Conservation (phyloP, 306 rosid species). For the Pyrus pyrifolia region DNA sequence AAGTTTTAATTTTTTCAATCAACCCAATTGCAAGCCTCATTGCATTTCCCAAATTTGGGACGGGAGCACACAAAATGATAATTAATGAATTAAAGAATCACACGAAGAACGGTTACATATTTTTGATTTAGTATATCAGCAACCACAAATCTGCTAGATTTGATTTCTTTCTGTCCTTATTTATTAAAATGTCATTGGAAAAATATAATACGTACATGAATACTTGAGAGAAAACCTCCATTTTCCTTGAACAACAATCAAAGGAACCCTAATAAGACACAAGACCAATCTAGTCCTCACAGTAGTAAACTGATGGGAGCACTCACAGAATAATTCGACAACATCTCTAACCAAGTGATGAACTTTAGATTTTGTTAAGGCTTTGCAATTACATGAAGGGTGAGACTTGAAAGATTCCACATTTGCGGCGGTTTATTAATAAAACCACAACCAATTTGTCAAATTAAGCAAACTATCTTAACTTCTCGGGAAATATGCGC, state of each 20-base stretch:
- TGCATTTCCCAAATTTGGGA: too few relatives aligned
- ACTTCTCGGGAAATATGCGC: too few relatives aligned
- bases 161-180: not conserved
- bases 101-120: too few relatives aligned
- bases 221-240: not conserved
- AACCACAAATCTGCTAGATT: not conserved
- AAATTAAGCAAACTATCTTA: not conserved
- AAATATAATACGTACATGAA: not conserved
- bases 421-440: not conserved
- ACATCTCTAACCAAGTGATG: not conserved
- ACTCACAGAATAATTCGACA: not conserved
- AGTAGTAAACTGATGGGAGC: not conserved
- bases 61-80: too few relatives aligned
- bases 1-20: too few relatives aligned
- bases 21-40: too few relatives aligned
- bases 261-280: not conserved
- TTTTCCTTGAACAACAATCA: not conserved
- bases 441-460: not conserved
- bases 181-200: not conserved
- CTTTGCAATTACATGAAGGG: not conserved
- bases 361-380: not conserved
- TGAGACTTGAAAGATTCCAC: not conserved
- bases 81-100: too few relatives aligned
- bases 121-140: not conserved
- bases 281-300: not conserved